Evolutionary conservation across 148 eudicot species (phyloP).

Genomic region (Vaccinium darrowii): DNA sequence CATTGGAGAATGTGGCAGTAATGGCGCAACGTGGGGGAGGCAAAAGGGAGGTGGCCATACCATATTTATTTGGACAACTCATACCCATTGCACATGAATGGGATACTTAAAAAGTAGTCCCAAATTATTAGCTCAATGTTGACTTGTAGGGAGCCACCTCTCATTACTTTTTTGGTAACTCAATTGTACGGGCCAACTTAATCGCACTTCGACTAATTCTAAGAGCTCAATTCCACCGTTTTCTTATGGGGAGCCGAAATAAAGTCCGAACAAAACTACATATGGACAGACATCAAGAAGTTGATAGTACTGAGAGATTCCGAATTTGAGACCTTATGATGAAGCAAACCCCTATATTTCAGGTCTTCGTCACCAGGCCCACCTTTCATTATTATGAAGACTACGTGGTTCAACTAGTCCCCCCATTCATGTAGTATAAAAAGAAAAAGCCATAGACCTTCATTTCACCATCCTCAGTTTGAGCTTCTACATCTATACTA

Average conservation of each 20-base stretch:
- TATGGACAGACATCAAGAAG: too few relatives aligned
- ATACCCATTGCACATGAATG: not conserved
- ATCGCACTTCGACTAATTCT: not conserved
- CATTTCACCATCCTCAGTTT: not conserved
- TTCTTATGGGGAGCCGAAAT: too few relatives aligned
- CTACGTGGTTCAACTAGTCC: not conserved
- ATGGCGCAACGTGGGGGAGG: slow-evolving; percentile 7
- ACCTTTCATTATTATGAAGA: not conserved
- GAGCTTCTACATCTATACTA: not conserved
- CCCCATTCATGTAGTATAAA: slow-evolving; percentile 3
- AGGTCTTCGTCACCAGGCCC: not conserved
- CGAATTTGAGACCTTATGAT: too few relatives aligned
- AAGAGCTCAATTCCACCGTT: too few relatives aligned
- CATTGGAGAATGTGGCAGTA: slow-evolving; percentile 12
- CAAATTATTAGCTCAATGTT: slow-evolving; percentile 6
- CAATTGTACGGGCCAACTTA: too few relatives aligned
- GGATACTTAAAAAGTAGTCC: not conserved
- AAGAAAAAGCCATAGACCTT: not conserved
- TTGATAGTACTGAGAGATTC: too few relatives aligned
- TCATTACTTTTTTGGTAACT: too few relatives aligned
- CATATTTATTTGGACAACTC: not conserved
- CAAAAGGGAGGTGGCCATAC: not conserved
- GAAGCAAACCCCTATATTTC: too few relatives aligned
- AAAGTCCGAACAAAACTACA: too few relatives aligned
- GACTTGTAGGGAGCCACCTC: not conserved